phyloP scores from a whole-genome alignment of 2,329 filamentous ascomycete genomes.

The Aureobasidium sp. region DNA sequence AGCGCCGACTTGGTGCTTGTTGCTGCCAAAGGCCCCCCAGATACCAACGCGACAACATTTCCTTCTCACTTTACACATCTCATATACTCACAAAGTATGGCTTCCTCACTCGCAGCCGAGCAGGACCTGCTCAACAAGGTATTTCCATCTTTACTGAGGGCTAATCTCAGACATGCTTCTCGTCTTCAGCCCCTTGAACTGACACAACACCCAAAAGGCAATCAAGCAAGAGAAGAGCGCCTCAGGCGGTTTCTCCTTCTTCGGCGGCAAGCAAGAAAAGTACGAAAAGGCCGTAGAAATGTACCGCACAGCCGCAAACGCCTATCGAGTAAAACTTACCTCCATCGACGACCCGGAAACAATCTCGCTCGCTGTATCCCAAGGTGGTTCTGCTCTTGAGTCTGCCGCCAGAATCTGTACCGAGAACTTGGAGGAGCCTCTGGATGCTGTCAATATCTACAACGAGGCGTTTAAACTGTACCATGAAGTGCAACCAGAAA shows the following conservation, averaged over 20 bases:
- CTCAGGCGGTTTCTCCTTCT: slow-evolving; percentile 77
- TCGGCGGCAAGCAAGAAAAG: slow-evolving; percentile 80
- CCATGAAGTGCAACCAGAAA: slow-evolving; percentile 72
- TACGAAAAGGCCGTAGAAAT: slow-evolving; percentile 83
- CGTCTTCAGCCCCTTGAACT: neutral
- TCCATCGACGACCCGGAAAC: slow-evolving; percentile 3
- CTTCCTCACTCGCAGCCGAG: slow-evolving; percentile 12
- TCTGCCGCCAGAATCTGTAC: slow-evolving; percentile 73
- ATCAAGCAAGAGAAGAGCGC: slow-evolving; percentile 74
- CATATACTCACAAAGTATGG: neutral
- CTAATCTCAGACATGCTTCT: too few species aligned
- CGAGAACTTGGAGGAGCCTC: slow-evolving; percentile 77
- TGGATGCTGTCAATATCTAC: slow-evolving; percentile 83
- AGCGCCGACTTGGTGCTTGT: neutral
- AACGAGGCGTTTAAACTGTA: slow-evolving; percentile 95
- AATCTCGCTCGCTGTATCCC: slow-evolving; percentile 27
- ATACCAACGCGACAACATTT: neutral
- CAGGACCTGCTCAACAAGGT: slow-evolving; percentile 14
- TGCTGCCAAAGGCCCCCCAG: neutral
- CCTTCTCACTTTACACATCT: neutral
- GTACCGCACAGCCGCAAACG: slow-evolving; percentile 83
- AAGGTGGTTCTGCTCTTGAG: slow-evolving; percentile 87
- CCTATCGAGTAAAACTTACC: slow-evolving; percentile 40
- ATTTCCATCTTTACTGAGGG: neutral
- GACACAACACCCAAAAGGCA: slow-evolving; percentile 52